A percentile compares a stretch with the other conserved stretches of the same genome.
These are phyloP conservation scores for Wickerhamomyces alni DNA, from an alignment of 805 yeast species.

Conservation along the genomic window DNA sequence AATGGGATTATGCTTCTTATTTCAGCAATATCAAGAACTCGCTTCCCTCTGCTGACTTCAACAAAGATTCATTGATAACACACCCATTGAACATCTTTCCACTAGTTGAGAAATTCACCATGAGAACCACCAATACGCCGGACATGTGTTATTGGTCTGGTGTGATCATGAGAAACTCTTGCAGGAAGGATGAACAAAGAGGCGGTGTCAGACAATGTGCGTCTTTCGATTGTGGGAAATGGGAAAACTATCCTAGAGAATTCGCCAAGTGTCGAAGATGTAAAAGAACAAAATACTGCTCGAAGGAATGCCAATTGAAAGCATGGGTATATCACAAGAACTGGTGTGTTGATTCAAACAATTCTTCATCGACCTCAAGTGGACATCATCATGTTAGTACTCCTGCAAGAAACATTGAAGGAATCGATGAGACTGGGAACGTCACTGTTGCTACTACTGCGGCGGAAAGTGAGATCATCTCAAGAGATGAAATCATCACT, in stretches of 20 bases:
- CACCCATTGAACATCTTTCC: constrained; percentile 71
- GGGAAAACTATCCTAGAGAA: constrained; percentile 89
- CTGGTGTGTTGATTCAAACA: constrained; percentile 63
- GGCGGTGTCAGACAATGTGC: constrained; percentile 96
- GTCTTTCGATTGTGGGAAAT: constrained; percentile 83
- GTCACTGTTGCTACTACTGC: neutral
- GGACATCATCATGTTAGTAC: neutral
- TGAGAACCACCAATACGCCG: constrained; percentile 52
- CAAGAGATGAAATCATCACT: constrained; percentile 1
- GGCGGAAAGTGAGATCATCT: neutral
- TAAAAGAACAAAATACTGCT: constrained; percentile 91
- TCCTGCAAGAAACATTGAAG: neutral
- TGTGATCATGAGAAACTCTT: constrained; percentile 94
- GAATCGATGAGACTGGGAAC: neutral
- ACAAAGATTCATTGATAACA: constrained; percentile 38
- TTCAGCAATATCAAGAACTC: constrained; percentile 12
- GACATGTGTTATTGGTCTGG: constrained; percentile 96
- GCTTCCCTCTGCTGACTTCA: constrained; percentile 23
- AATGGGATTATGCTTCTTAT: constrained; percentile 43
- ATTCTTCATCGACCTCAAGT: constrained; percentile 10
- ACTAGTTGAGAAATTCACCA: constrained; percentile 85
- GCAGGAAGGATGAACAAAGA: constrained; percentile 79
- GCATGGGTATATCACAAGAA: constrained; percentile 93
- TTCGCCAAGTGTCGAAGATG: constrained; percentile 94
- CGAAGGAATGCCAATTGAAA: constrained; percentile 82